Evolutionary conservation across 2,329 filamentous ascomycete species (phyloP).

Genomic region (Coleophoma eucalyptorum): DNA sequence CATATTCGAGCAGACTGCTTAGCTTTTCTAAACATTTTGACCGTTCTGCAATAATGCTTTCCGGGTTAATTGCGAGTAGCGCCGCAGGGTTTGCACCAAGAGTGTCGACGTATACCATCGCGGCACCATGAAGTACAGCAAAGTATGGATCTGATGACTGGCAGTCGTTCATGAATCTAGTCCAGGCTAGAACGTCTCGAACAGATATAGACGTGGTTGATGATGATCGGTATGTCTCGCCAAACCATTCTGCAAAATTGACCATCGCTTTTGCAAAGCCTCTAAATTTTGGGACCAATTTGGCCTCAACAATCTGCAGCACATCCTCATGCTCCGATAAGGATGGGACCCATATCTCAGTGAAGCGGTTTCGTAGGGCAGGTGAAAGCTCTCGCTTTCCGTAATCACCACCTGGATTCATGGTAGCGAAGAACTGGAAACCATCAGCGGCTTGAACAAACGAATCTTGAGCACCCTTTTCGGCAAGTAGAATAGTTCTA

Average conservation of each 20-base stretch:
- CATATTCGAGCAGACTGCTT: constrained; percentile 57
- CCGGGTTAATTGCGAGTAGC: constrained; percentile 68
- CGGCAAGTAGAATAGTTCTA: constrained; percentile 81
- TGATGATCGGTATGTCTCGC: constrained; percentile 71
- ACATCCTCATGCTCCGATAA: constrained; percentile 84
- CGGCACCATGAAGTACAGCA: constrained; percentile 75
- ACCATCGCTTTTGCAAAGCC: constrained; percentile 68
- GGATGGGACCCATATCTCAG: constrained; percentile 96
- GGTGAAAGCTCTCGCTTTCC: constrained; percentile 97
- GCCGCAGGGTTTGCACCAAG: constrained; percentile 93
- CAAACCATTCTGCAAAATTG: constrained; percentile 91
- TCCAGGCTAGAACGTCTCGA: constrained; percentile 89
- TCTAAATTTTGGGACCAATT: constrained; percentile 56
- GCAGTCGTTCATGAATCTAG: constrained; percentile 76
- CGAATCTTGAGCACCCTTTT: constrained; percentile 85
- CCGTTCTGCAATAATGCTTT: constrained; percentile 68
- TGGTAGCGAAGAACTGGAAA: constrained; percentile 96
- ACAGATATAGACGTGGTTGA: constrained; percentile 79
- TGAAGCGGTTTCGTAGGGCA: constrained; percentile 92
- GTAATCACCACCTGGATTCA: constrained; percentile 99
- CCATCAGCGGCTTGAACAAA: constrained; percentile 70
- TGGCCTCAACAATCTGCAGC: constrained; percentile 77
- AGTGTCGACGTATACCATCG: constrained; percentile 94
- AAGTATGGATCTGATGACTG: constrained; percentile 38
- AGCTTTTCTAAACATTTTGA: constrained; percentile 70